Conservation (phyloP, 345 rosid species). For the Pistacia vera region DNA sequence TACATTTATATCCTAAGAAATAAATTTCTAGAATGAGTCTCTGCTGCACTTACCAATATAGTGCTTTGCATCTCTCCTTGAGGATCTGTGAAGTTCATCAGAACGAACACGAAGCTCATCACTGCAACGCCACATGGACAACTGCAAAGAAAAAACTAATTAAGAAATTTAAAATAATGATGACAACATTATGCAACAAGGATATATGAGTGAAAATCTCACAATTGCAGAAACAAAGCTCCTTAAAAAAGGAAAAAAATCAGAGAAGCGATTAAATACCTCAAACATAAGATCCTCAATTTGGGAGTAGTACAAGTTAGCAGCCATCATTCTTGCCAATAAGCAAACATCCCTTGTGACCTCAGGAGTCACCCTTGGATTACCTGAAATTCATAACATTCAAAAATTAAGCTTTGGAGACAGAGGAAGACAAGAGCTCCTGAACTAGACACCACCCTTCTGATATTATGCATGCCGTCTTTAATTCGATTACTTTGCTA, state of each 20-base stretch:
- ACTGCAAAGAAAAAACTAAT: slow-evolving; percentile 43
- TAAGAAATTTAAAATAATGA: slow-evolving; percentile 5
- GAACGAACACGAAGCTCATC: slow-evolving; percentile 88
- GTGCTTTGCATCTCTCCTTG: slow-evolving; percentile 93
- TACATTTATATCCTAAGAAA: background rate
- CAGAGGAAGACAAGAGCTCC: background rate
- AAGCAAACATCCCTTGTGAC: slow-evolving; percentile 99
- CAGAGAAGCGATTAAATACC: slow-evolving; percentile 40
- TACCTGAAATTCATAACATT: slow-evolving; percentile 51
- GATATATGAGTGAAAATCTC: background rate
- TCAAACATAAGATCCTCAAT: slow-evolving; percentile 98
- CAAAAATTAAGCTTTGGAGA: background rate
- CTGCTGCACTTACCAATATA: slow-evolving; percentile 67
- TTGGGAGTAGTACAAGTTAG: slow-evolving; percentile 86
- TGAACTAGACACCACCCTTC: background rate
- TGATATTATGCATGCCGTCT: too few species aligned
- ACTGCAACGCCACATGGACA: slow-evolving; percentile 99
- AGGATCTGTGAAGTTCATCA: slow-evolving; percentile 69
- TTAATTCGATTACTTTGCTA: background rate
- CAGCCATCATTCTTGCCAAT: slow-evolving; percentile 99
- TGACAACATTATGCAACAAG: background rate
- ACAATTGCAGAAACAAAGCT: background rate
- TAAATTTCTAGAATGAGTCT: background rate
- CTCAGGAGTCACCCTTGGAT: slow-evolving; percentile 98
- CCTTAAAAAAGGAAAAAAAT: slow-evolving; percentile 5